These are phyloP conservation scores for Eimeria necatrix DNA, from an alignment of 169 alveolate genomes.

Conservation along the genomic window DNA sequence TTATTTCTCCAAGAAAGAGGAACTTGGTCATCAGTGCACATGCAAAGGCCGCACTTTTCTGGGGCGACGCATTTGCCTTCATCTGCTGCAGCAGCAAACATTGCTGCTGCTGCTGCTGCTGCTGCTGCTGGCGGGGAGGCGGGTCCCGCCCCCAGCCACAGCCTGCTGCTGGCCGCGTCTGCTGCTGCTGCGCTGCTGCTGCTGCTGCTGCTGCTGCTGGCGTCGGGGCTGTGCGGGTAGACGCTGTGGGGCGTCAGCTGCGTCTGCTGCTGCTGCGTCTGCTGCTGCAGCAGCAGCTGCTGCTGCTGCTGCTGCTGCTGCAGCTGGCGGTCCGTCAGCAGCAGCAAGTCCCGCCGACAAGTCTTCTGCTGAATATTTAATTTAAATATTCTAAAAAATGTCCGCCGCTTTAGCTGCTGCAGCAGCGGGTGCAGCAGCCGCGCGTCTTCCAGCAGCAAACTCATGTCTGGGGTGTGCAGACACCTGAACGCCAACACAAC, in stretches of 20 bases:
- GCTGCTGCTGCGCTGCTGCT: too few species aligned
- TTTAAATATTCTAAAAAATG: constrained; percentile 65
- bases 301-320: constrained; percentile 44
- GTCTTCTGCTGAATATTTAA: not conserved
- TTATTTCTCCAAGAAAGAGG: constrained; percentile 6
- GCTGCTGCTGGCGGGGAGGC: not conserved
- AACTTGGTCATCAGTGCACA: constrained; percentile 58
- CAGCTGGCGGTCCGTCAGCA: constrained; percentile 26
- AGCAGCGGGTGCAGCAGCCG: constrained; percentile 59
- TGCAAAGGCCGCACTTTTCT: constrained; percentile 67
- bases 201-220: not conserved
- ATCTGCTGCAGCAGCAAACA: not conserved
- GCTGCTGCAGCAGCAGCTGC: constrained; percentile 4
- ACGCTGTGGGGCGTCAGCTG: constrained; percentile 3
- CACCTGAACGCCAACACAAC: constrained; percentile 46
- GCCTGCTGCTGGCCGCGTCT: not conserved
- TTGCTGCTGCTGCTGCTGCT: constrained; percentile 43
- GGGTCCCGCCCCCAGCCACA: not conserved
- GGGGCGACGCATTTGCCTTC: constrained; percentile 59
- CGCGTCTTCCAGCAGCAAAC: constrained; percentile 55
- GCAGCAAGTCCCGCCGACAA: not conserved
- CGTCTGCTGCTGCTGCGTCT: too few species aligned
- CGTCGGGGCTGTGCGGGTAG: not conserved
- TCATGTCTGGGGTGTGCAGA: constrained; percentile 15
- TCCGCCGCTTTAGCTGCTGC: constrained; percentile 60